Evolutionary conservation across 495 filamentous ascomycete genomes (phyloP), one percentile per base, ranked within the genome.

Genomic region (Podospora bellae-mahoneyi): DNA sequence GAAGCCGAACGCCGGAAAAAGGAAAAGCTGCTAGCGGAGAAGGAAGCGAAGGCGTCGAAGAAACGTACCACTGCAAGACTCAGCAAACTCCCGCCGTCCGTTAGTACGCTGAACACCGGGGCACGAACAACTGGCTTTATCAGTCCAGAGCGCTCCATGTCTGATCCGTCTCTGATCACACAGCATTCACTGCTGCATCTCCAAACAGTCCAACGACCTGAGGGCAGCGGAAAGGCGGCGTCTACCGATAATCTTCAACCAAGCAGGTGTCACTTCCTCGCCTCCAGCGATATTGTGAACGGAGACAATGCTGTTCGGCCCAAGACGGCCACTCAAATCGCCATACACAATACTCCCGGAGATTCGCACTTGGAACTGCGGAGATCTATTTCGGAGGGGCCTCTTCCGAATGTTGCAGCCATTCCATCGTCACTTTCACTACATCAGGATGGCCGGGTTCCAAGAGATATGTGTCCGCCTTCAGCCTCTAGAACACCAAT

Each of bases 1-100:
- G 80, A 82, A 68, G 75, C 72, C n/a, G 77, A 80, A 62, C 77
- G 78, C 64, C 73, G 72, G 58, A 78, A 77, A 68, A 83, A 78
- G 64, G 76, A 81, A 64, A 81, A 79, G 67, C 76, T 79, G 56
- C 76, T 77, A 62, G 76, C 72, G 3, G 79, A 75, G n/a, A 76
- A 73, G 63, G 78, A 80, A 30, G 71, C 71, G 59, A 79, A 78
- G 61, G 70, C 73, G 59, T 72, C 74, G 7, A 75, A 72, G 65
- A 78, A 72, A 63, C 72, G 72, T 18, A 27, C 23, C 26, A 69
- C 68, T 4, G 60, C 71, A 34, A 74, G 73, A 53, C 70, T 80
- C 68, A 83, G 76, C 73, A 82, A 76, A 68, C 53, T 61, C 2
- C 74, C 68, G 53, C 75, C 77, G 5, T 64, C 73, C 55, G 60